phyloP scores from a whole-genome alignment of 2,329 filamentous ascomycete species.

The Colletotrichum limetticola region DNA sequence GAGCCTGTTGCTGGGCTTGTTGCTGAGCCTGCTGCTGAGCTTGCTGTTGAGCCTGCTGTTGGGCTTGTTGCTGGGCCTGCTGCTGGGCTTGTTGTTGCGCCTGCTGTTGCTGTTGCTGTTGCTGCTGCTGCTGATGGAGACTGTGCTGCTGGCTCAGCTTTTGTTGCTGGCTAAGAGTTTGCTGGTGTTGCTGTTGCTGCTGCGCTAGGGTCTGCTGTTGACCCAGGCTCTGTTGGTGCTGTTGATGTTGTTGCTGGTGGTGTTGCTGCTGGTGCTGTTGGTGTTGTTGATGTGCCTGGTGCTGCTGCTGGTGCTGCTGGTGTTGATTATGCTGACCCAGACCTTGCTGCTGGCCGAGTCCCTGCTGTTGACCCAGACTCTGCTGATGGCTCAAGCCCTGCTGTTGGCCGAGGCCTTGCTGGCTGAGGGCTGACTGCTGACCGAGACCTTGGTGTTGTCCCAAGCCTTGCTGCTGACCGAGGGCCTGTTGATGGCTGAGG shows the following conservation, averaged over 20 bases:
- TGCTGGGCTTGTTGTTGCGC: constrained; percentile 29
- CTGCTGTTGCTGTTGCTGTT: constrained; percentile 18
- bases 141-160: constrained; percentile 44
- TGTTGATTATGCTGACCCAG: constrained; percentile 15
- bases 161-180: constrained; percentile 45
- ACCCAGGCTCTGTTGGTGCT: constrained; percentile 44
- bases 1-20: constrained; percentile 39
- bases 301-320: constrained; percentile 39
- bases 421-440: constrained; percentile 22
- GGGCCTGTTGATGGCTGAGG: constrained; percentile 30
- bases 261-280: constrained; percentile 45
- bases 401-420: constrained; percentile 21
- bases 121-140: constrained; percentile 42
- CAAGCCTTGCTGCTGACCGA: constrained; percentile 28
- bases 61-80: constrained; percentile 43
- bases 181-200: constrained; percentile 44
- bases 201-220: constrained; percentile 43
- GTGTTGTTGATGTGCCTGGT: constrained; percentile 45
- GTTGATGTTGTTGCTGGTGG: constrained; percentile 43
- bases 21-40: constrained; percentile 26
- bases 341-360: constrained; percentile 22
- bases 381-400: constrained; percentile 26
- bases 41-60: constrained; percentile 37
- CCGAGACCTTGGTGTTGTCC: constrained; percentile 26
- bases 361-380: constrained; percentile 27